A percentile compares a stretch with the other conserved stretches of the same genome.
Evolutionary conservation across 441 rosid species (phyloP).

Genomic region (Aleurites moluccanus): DNA sequence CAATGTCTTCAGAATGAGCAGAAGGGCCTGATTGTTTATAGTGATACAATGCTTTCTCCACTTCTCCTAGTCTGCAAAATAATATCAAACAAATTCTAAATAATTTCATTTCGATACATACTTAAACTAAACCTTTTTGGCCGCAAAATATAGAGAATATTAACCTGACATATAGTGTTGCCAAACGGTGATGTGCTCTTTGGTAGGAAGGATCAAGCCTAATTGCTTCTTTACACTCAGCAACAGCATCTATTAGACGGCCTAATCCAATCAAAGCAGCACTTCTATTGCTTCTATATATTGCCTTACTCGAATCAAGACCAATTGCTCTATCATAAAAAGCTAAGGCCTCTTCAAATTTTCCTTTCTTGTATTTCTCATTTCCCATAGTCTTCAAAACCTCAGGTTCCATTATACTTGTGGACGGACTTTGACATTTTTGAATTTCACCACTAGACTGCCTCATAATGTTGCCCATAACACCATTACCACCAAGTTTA

Average conservation of each 20-base stretch:
- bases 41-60: constrained; percentile 66
- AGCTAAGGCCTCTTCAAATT: constrained; percentile 62
- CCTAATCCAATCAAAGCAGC: constrained; percentile 82
- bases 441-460: constrained; percentile 39
- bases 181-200: constrained; percentile 80
- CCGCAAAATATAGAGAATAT: neutral
- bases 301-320: constrained; percentile 57
- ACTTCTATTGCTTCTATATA: constrained; percentile 68
- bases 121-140: neutral
- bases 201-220: constrained; percentile 61
- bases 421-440: constrained; percentile 37
- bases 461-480: constrained; percentile 67
- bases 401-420: constrained; percentile 52
- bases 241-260: constrained; percentile 56
- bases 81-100: neutral
- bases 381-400: constrained; percentile 67
- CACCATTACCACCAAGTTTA: constrained; percentile 32
- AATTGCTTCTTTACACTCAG: constrained; percentile 72
- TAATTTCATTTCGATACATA: neutral
- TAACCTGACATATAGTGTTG: constrained; percentile 64
- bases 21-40: constrained; percentile 51
- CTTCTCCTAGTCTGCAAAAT: constrained; percentile 63
- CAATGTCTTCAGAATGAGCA: constrained; percentile 43
- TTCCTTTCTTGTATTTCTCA: constrained; percentile 67
- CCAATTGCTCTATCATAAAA: constrained; percentile 72